Conservation (phyloP, 1,284 basidiomycete genomes). For the Trametes versicolor region DNA sequence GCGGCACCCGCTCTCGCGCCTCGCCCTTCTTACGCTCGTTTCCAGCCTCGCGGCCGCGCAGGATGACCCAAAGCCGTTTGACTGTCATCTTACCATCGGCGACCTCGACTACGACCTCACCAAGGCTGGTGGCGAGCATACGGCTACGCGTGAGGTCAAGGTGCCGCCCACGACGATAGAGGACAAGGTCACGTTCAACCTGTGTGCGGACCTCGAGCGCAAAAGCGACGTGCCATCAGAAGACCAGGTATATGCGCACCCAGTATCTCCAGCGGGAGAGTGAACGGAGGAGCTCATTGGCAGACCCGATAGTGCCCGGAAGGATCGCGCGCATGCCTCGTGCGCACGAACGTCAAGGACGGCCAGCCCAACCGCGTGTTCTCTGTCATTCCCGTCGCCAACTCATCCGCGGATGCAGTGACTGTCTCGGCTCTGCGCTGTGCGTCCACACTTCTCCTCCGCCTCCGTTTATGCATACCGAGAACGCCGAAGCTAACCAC, state of each 20-base stretch:
- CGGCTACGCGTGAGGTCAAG: slow-evolving; percentile 49
- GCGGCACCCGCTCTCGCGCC: slow-evolving; percentile 38
- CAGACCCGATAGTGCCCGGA: slow-evolving; percentile 61
- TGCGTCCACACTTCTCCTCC: slow-evolving; percentile 39
- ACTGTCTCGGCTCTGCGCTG: slow-evolving; percentile 54
- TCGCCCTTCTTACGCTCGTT: slow-evolving; percentile 47
- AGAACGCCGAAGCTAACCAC: neutral
- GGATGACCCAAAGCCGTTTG: slow-evolving; percentile 53
- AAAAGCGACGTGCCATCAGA: slow-evolving; percentile 56
- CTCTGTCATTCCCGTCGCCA: slow-evolving; percentile 72
- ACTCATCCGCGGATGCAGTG: slow-evolving; percentile 53
- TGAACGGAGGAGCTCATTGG: slow-evolving; percentile 18
- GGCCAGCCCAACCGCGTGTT: slow-evolving; percentile 64
- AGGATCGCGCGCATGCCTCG: slow-evolving; percentile 78
- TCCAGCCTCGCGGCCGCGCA: slow-evolving; percentile 47
- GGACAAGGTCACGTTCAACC: slow-evolving; percentile 52
- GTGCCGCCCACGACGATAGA: slow-evolving; percentile 50
- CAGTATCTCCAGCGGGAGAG: neutral
- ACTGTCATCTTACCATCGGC: slow-evolving; percentile 62
- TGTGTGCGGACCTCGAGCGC: slow-evolving; percentile 66
- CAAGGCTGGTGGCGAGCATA: slow-evolving; percentile 59
- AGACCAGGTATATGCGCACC: slow-evolving; percentile 71
- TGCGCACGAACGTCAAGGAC: slow-evolving; percentile 68
- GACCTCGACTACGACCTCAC: slow-evolving; percentile 68
- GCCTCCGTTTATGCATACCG: neutral